These are phyloP conservation scores for Globisporangium carolinianum DNA, from an alignment of 352 stramenopile species.

Conservation along the genomic window DNA sequence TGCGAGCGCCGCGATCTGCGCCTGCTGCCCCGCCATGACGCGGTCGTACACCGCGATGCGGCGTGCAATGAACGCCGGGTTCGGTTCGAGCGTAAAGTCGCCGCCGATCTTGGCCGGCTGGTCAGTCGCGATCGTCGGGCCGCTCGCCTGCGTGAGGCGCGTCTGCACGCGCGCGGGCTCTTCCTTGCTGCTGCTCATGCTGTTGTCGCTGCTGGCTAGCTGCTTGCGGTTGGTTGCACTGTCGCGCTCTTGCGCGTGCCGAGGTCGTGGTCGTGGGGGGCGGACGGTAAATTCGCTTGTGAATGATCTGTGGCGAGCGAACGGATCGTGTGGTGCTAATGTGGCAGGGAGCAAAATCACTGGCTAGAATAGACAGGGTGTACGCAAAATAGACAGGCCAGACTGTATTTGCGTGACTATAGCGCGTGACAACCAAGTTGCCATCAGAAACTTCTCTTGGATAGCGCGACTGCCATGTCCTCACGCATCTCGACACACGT, in stretches of 20 bases:
- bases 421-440: too few relatives aligned
- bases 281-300: neutral
- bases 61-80: slow-evolving; percentile 78
- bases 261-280: neutral
- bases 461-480: too few relatives aligned
- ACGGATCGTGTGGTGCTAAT: neutral
- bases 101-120: slow-evolving; percentile 74
- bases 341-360: too few relatives aligned
- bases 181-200: slow-evolving; percentile 9
- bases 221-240: too few relatives aligned
- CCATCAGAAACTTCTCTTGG: too few relatives aligned
- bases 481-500: too few relatives aligned
- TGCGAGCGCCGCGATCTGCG: slow-evolving; percentile 55
- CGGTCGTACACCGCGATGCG: slow-evolving; percentile 85
- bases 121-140: slow-evolving; percentile 46
- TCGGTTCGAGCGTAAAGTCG: slow-evolving; percentile 66
- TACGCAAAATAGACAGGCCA: too few relatives aligned
- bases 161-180: slow-evolving; percentile 61
- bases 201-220: neutral
- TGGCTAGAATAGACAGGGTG: too few relatives aligned
- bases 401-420: too few relatives aligned
- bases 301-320: neutral
- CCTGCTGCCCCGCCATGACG: slow-evolving; percentile 63
- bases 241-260: neutral
- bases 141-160: slow-evolving; percentile 71